phyloP scores from a whole-genome alignment of 208 protist species.

The Leishmania mexicana region DNA sequence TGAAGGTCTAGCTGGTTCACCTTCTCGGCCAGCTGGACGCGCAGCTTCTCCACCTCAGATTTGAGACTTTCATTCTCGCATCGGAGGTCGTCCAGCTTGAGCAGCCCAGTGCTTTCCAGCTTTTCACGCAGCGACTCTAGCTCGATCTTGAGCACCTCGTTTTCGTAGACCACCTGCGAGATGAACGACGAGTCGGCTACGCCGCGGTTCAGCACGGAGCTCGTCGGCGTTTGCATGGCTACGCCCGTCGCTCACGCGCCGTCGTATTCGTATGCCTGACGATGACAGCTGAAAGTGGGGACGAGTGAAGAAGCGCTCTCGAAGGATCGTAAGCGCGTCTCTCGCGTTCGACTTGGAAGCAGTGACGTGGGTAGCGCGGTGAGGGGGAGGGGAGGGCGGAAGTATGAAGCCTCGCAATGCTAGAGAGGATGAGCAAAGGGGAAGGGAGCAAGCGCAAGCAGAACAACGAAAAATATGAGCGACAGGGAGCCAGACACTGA shows the following conservation, averaged over 20 bases:
- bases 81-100: constrained; percentile 29
- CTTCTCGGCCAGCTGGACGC: constrained; percentile 56
- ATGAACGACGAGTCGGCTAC: constrained; percentile 14
- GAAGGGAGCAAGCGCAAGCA: background rate
- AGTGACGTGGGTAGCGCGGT: background rate
- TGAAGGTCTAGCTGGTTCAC: constrained; percentile 42
- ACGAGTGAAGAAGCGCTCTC: background rate
- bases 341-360: background rate
- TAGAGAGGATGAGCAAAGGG: background rate
- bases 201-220: constrained; percentile 40
- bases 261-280: background rate
- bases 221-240: constrained; percentile 40
- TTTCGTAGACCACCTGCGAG: constrained; percentile 54
- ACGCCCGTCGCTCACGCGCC: background rate
- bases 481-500: background rate
- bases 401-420: background rate
- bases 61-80: constrained; percentile 38
- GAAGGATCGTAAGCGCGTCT: background rate
- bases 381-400: background rate
- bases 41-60: constrained; percentile 20
- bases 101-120: constrained; percentile 39
- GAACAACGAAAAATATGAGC: background rate
- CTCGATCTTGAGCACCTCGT: constrained; percentile 68
- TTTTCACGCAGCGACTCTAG: constrained; percentile 33
- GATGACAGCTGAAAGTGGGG: background rate